These are phyloP conservation scores for Cladorrhinum sp. DNA, from an alignment of 2,329 filamentous ascomycete genomes.

Conservation along the genomic window DNA sequence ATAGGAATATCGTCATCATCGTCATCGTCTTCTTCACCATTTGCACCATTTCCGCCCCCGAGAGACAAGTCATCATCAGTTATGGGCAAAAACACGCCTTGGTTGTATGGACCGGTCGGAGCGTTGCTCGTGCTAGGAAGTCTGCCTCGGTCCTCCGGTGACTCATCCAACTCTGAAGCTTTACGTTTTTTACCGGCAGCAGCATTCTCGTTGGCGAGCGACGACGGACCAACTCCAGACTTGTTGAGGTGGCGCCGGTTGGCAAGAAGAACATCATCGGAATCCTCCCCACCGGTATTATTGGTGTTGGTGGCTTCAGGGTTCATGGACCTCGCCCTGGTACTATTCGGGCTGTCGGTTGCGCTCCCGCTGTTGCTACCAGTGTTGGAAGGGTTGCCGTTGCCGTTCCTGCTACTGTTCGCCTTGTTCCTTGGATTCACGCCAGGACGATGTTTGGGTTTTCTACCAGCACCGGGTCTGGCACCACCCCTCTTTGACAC, in stretches of 20 bases:
- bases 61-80: constrained; percentile 4
- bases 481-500: constrained; percentile 27
- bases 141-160: constrained; percentile 3
- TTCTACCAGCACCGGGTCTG: constrained; percentile 27
- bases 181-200: constrained; percentile 20
- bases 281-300: constrained; percentile 9
- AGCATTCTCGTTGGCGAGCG: neutral
- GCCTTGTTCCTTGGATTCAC: neutral
- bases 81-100: constrained; percentile 22
- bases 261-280: constrained; percentile 17
- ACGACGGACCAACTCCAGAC: constrained; percentile 2
- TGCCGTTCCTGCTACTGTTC: constrained; percentile 10
- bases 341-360: constrained; percentile 7
- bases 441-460: constrained; percentile 23
- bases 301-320: neutral
- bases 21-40: neutral
- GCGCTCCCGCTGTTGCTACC: neutral
- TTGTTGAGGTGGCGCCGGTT: neutral
- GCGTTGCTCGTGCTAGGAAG: neutral
- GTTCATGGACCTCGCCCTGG: neutral
- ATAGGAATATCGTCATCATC: neutral
- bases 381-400: constrained; percentile 6
- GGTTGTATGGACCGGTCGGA: constrained; percentile 7
- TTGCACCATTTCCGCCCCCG: neutral
- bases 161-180: constrained; percentile 13